phyloP scores from a whole-genome alignment of 2,329 filamentous ascomycete species.

The Chaetomium sp. region DNA sequence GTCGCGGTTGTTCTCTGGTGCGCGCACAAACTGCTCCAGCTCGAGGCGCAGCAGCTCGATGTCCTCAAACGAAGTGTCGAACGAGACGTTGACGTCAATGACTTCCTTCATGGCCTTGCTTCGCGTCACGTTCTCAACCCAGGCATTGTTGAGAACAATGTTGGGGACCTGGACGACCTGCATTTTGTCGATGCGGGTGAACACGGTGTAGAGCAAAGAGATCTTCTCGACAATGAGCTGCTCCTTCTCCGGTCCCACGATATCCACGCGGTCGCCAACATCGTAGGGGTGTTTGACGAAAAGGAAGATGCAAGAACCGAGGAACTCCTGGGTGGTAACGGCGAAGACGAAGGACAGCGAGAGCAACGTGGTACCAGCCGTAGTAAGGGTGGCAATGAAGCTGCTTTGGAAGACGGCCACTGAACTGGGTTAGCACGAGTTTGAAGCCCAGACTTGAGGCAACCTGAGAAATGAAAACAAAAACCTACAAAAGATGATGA shows the following conservation, averaged over 20 bases:
- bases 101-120: slow-evolving; percentile 88
- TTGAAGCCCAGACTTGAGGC: not conserved
- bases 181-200: slow-evolving; percentile 74
- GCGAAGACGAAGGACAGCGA: slow-evolving; percentile 97
- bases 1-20: slow-evolving; percentile 81
- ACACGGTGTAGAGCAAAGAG: slow-evolving; percentile 86
- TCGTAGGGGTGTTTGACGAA: slow-evolving; percentile 99
- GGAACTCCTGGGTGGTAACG: slow-evolving; percentile 83
- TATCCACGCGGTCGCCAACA: slow-evolving; percentile 88
- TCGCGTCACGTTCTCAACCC: slow-evolving; percentile 89
- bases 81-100: slow-evolving; percentile 72
- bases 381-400: slow-evolving; percentile 79
- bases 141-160: slow-evolving; percentile 83
- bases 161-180: slow-evolving; percentile 80
- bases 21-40: slow-evolving; percentile 75
- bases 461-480: not conserved
- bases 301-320: slow-evolving; percentile 97
- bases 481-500: slow-evolving; percentile 72
- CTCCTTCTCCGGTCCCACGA: slow-evolving; percentile 50
- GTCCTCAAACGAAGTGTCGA: slow-evolving; percentile 83
- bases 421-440: slow-evolving; percentile 25
- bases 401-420: slow-evolving; percentile 83
- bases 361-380: slow-evolving; percentile 83
- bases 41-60: slow-evolving; percentile 78
- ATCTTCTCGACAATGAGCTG: slow-evolving; percentile 86